phyloP scores from a whole-genome alignment of 768 basidiomycete species.

The Collybia sp. region DNA sequence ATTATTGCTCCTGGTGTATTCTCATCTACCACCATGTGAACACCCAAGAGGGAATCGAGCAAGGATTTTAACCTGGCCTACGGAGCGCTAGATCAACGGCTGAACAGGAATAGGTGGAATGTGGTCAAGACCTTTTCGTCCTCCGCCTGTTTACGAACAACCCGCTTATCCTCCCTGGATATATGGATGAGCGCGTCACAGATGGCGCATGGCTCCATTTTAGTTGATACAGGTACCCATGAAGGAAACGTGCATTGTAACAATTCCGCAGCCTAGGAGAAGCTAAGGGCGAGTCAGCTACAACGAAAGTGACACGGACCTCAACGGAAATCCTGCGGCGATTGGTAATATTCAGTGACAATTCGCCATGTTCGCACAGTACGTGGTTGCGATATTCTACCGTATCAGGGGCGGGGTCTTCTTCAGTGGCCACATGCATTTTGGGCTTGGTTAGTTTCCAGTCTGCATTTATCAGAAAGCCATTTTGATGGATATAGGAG shows the following conservation, averaged over 20 bases:
- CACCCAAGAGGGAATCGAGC: conserved; percentile 49
- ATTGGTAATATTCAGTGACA: conserved; percentile 49
- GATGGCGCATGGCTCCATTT: conserved; percentile 51
- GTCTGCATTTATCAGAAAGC: conserved; percentile 35
- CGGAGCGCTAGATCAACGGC: conserved; percentile 6
- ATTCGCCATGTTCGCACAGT: conserved; percentile 63
- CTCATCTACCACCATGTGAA: conserved; percentile 39
- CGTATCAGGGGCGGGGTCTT: conserved; percentile 67
- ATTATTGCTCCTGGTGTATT: conserved; percentile 53
- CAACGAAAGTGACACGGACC: conserved; percentile 28
- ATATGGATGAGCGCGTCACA: conserved; percentile 55
- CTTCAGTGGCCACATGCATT: conserved; percentile 59
- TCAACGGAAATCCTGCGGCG: conserved; percentile 60
- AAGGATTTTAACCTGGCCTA: conserved; percentile 64
- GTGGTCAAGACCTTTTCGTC: conserved; percentile 64
- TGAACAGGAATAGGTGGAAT: conserved; percentile 2
- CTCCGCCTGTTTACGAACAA: conserved; percentile 61
- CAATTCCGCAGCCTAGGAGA: conserved; percentile 47
- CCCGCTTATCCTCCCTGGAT: conserved; percentile 59
- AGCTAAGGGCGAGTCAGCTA: conserved; percentile 6
- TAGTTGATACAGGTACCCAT: conserved; percentile 54
- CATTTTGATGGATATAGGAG: conserved; percentile 1
- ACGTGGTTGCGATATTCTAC: conserved; percentile 55
- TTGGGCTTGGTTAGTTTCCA: conserved; percentile 71
- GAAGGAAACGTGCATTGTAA: conserved; percentile 56